phyloP scores from a whole-genome alignment of 2,329 filamentous ascomycete species.

The Endocalyx cinctus region DNA sequence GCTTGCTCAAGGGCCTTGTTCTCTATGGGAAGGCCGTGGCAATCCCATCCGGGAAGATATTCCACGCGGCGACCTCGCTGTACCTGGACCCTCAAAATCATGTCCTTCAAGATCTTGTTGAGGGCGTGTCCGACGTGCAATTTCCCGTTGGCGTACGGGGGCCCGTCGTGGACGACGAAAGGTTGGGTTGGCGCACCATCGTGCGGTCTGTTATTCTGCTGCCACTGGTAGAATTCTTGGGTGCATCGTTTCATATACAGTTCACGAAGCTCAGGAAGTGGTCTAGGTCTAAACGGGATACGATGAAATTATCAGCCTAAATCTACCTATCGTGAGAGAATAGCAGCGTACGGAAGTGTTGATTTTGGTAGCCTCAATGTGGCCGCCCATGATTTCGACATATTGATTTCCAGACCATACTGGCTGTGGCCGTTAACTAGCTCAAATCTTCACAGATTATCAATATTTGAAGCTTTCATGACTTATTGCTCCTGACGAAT shows the following conservation, averaged over 20 bases:
- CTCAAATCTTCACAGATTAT: conserved; percentile 3
- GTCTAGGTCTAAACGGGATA: conserved; percentile 41
- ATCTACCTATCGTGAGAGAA: too few species aligned
- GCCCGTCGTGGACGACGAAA: conserved; percentile 90
- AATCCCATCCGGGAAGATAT: conserved; percentile 95
- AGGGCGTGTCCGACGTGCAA: conserved; percentile 91
- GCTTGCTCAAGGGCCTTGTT: conserved; percentile 74
- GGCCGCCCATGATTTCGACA: conserved; percentile 64
- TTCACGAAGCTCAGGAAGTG: conserved; percentile 43
- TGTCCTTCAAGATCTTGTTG: conserved; percentile 96
- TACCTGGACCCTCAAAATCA: conserved; percentile 78
- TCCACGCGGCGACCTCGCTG: conserved; percentile 67
- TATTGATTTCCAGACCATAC: conserved; percentile 22
- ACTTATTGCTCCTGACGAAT: too few species aligned
- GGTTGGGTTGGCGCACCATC: too few species aligned
- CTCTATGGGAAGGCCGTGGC: conserved; percentile 94
- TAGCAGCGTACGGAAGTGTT: conserved; percentile 59
- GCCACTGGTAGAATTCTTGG: conserved; percentile 88
- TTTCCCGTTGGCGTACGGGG: conserved; percentile 90
- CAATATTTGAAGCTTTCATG: not conserved
- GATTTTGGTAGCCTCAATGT: conserved; percentile 73
- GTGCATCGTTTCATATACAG: conserved; percentile 71
- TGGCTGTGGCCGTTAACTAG: too few species aligned
- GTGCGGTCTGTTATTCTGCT: conserved; percentile 52
- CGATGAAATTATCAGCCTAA: conserved; percentile 15